Evolutionary conservation across 2,329 filamentous ascomycete species (phyloP).

Genomic region (Xylaria multiplex): DNA sequence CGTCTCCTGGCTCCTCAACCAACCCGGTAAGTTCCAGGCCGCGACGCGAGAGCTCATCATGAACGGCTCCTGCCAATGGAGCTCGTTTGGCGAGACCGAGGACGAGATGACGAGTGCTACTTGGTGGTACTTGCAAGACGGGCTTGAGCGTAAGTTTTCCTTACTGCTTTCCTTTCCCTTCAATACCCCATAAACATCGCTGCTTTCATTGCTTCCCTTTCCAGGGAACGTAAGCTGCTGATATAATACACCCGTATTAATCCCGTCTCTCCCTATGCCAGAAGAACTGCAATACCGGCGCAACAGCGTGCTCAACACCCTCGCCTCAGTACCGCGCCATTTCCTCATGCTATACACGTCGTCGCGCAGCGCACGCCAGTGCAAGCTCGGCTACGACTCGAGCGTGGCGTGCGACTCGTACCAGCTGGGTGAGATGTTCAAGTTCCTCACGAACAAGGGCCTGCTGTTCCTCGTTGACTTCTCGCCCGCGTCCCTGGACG

Average conservation of each 20-base stretch:
- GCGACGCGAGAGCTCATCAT: constrained; percentile 74
- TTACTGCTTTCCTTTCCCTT: background rate
- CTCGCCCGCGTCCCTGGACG: constrained; percentile 58
- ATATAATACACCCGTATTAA: constrained; percentile 35
- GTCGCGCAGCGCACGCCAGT: constrained; percentile 68
- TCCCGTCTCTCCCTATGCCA: constrained; percentile 43
- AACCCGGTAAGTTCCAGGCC: constrained; percentile 67
- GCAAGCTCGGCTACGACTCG: constrained; percentile 78
- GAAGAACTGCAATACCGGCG: constrained; percentile 74
- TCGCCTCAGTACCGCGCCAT: constrained; percentile 75
- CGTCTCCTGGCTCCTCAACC: constrained; percentile 71
- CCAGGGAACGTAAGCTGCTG: background rate
- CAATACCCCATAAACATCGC: too few species aligned
- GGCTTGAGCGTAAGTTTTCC: constrained; percentile 67
- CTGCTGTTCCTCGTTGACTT: constrained; percentile 70
- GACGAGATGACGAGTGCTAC: constrained; percentile 51
- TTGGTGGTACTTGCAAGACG: constrained; percentile 79
- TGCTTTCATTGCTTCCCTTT: background rate
- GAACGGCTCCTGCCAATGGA: constrained; percentile 71
- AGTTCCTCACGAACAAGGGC: constrained; percentile 71
- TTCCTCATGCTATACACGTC: constrained; percentile 75
- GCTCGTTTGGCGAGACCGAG: constrained; percentile 50
- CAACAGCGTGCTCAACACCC: constrained; percentile 72
- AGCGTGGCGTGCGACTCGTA: constrained; percentile 79
- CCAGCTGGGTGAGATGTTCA: constrained; percentile 80